Evolutionary conservation across 495 filamentous ascomycete species (phyloP).

Genomic region (Darksidea phi): DNA sequence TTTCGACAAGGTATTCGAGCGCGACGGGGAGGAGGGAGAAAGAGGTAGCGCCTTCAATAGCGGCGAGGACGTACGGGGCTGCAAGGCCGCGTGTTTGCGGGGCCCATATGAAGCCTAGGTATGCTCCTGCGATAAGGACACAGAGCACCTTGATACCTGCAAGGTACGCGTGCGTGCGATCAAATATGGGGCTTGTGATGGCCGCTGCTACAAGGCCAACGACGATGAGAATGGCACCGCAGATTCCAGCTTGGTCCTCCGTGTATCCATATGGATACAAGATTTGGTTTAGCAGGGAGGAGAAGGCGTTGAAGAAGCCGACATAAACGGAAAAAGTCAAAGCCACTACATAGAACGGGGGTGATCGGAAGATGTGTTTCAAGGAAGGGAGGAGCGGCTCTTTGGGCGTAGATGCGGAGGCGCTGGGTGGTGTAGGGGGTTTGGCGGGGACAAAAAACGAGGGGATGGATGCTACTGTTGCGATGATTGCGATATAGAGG

Average conservation of each 20-base stretch:
- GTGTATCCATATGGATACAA: slow-evolving; percentile 76
- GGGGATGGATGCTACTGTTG: slow-evolving; percentile 68
- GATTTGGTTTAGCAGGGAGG: slow-evolving; percentile 87
- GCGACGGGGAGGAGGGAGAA: slow-evolving; percentile 81
- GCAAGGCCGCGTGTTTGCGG: slow-evolving; percentile 67
- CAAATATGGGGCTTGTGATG: slow-evolving; percentile 74
- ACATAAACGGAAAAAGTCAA: slow-evolving; percentile 81
- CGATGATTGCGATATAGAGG: slow-evolving; percentile 81
- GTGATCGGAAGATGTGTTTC: slow-evolving; percentile 40
- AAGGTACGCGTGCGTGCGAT: slow-evolving; percentile 78
- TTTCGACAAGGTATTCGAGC: slow-evolving; percentile 81
- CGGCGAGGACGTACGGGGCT: slow-evolving; percentile 66
- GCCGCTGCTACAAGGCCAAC: slow-evolving; percentile 78
- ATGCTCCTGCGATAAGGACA: slow-evolving; percentile 69
- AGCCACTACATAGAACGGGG: slow-evolving; percentile 74
- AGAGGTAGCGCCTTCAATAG: slow-evolving; percentile 71
- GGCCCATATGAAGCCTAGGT: slow-evolving; percentile 78
- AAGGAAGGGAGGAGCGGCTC: slow-evolving; percentile 57
- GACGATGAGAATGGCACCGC: slow-evolving; percentile 85
- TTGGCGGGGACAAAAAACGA: slow-evolving; percentile 79
- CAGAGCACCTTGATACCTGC: slow-evolving; percentile 70
- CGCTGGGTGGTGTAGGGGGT: slow-evolving; percentile 68
- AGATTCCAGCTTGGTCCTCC: slow-evolving; percentile 82
- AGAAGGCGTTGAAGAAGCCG: slow-evolving; percentile 88
- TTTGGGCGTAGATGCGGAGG: slow-evolving; percentile 44